Conservation (phyloP, 768 basidiomycete species). For the Coprinopsis marcescibilis region DNA sequence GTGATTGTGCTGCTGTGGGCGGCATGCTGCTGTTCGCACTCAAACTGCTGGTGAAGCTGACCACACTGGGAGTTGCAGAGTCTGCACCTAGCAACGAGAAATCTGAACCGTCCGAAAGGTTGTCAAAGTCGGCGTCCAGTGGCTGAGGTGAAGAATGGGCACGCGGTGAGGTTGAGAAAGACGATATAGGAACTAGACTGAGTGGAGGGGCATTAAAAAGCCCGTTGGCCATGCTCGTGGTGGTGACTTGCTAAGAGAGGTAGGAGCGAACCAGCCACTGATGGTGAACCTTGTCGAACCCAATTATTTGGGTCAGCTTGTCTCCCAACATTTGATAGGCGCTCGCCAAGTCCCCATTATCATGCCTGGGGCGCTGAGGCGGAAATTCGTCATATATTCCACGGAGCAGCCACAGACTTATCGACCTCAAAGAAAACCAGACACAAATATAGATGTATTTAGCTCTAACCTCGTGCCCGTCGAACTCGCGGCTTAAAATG, state of each 20-base stretch:
- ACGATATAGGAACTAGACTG: not conserved
- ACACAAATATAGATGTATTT: too few species aligned
- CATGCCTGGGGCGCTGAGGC: too few species aligned
- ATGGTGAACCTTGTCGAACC: not conserved
- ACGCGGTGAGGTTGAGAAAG: not conserved
- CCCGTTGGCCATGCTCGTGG: not conserved
- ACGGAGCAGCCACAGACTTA: too few species aligned
- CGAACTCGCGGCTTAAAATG: too few species aligned
- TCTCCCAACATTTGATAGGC: not conserved
- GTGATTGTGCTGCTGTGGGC: not conserved
- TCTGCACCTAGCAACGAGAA: slow-evolving; percentile 3
- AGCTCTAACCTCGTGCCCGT: too few species aligned
- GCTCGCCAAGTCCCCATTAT: not conserved
- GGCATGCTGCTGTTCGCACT: not conserved
- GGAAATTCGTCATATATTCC: too few species aligned
- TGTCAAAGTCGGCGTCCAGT: slow-evolving; percentile 4
- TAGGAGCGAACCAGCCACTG: not conserved
- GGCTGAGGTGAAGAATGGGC: not conserved
- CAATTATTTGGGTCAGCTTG: not conserved
- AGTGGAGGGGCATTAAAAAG: not conserved
- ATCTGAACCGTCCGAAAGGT: slow-evolving; percentile 4
- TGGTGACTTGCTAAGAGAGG: not conserved
- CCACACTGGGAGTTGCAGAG: slow-evolving; percentile 5
- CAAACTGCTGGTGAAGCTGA: slow-evolving; percentile 8
- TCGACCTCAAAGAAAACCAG: too few species aligned